These are phyloP conservation scores for Tilletia caries DNA, from an alignment of 1,284 basidiomycete genomes.

Conservation along the genomic window DNA sequence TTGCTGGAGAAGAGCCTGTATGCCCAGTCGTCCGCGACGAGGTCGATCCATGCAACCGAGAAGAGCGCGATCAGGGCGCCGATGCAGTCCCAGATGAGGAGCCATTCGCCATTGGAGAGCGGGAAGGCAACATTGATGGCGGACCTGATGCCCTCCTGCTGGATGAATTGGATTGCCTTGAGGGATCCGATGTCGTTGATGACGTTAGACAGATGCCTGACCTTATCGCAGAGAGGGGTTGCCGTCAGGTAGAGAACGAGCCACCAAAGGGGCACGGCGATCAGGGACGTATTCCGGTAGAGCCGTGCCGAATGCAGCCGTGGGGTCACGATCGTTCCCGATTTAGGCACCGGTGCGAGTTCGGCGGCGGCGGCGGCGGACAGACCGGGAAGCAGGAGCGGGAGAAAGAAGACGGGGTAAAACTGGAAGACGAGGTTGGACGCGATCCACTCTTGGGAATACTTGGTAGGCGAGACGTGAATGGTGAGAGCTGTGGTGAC, in stretches of 20 bases:
- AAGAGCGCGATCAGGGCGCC: background rate
- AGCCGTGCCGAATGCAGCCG: background rate
- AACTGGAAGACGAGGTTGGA: constrained; percentile 14
- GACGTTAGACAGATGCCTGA: background rate
- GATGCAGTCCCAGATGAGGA: constrained; percentile 7
- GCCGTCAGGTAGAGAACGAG: background rate
- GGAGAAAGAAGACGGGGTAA: constrained; percentile 10
- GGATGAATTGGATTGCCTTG: background rate
- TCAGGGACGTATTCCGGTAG: background rate
- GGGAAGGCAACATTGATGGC: constrained; percentile 2
- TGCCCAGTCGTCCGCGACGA: background rate
- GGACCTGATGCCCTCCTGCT: background rate
- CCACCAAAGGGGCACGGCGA: background rate
- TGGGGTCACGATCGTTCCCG: no score
- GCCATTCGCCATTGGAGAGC: background rate
- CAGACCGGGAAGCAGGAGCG: background rate
- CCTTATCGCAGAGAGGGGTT: background rate
- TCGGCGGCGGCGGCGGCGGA: background rate
- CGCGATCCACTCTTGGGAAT: constrained; percentile 4
- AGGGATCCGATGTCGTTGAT: background rate
- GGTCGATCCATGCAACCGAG: background rate
- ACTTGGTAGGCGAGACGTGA: background rate
- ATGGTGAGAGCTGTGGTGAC: background rate
- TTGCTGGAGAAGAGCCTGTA: background rate
- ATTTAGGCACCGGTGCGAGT: background rate